These are phyloP conservation scores for Dendrobium catenatum DNA, from an alignment of 106 monocot genomes.

Conservation along the genomic window DNA sequence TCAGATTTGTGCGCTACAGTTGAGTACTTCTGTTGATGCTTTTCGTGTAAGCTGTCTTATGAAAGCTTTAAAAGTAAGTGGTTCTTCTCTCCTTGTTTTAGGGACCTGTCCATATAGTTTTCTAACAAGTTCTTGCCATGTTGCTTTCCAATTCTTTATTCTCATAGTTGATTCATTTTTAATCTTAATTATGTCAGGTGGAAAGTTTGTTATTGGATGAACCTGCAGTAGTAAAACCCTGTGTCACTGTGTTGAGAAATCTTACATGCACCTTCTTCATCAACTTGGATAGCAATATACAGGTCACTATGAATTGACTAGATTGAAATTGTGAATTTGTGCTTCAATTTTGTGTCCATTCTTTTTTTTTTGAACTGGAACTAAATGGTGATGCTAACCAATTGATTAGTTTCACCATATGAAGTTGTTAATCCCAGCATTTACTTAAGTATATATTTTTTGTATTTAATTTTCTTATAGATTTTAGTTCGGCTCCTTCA, in stretches of 20 bases:
- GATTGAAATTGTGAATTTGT: not conserved
- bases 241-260: constrained; percentile 49
- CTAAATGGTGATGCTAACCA: no score
- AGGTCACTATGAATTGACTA: constrained; percentile 33
- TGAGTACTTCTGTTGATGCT: constrained; percentile 18
- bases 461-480: no score
- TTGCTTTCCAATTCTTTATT: not conserved
- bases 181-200: constrained; percentile 40
- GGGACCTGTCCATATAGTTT: not conserved
- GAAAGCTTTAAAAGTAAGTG: constrained; percentile 62
- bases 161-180: constrained; percentile 5
- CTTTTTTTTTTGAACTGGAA: not conserved
- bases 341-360: no score
- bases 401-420: no score
- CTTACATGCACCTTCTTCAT: constrained; percentile 36
- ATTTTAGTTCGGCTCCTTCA: no score
- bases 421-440: no score
- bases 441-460: no score
- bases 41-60: constrained; percentile 27
- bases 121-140: not conserved
- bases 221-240: constrained; percentile 46
- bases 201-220: constrained; percentile 40
- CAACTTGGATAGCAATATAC: constrained; percentile 36
- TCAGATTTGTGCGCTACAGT: constrained; percentile 34
- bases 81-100: not conserved